Conservation (phyloP, 1,139 yeast species). For the Pneumocystis wakefieldiae region DNA sequence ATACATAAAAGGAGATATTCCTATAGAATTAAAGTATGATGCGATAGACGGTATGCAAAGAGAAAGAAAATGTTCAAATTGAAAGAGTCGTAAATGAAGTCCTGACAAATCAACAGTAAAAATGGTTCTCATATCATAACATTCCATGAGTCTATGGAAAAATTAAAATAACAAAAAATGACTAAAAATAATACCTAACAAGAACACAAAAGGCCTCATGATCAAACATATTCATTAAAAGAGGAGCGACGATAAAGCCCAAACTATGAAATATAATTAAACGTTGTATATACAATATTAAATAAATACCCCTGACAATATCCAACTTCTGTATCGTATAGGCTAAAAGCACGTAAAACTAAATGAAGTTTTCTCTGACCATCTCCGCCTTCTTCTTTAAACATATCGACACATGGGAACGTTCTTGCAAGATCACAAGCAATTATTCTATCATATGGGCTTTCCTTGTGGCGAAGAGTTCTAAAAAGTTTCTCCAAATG, state of each 20-base stretch:
- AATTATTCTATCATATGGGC: constrained; percentile 39
- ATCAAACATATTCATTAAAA: constrained; percentile 38
- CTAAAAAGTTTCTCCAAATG: constrained; percentile 27
- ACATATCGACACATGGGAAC: constrained; percentile 43
- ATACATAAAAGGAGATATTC: constrained; percentile 22
- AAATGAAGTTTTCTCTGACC: constrained; percentile 37
- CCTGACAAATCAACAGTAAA: constrained; percentile 46
- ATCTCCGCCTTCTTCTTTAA: constrained; percentile 33
- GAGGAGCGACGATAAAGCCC: constrained; percentile 49
- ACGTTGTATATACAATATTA: not conserved
- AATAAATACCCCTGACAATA: constrained; percentile 43
- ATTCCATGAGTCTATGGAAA: constrained; percentile 35
- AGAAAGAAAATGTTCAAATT: constrained; percentile 36
- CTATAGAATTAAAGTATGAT: constrained; percentile 31
- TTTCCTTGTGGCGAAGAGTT: constrained; percentile 29
- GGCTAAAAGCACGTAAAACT: constrained; percentile 49
- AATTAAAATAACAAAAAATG: not conserved
- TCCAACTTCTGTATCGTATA: constrained; percentile 54
- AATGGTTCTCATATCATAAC: constrained; percentile 45
- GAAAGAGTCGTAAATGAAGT: constrained; percentile 38
- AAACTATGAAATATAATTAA: constrained; percentile 18
- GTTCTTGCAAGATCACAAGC: constrained; percentile 49
- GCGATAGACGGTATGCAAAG: constrained; percentile 32
- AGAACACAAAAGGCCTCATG: constrained; percentile 39
- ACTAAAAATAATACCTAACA: constrained; percentile 23